Percentiles rank a stretch among this genome's conserved stretches.
Conservation (phyloP, 768 basidiomycete genomes). For the Mycena chlorophos region DNA sequence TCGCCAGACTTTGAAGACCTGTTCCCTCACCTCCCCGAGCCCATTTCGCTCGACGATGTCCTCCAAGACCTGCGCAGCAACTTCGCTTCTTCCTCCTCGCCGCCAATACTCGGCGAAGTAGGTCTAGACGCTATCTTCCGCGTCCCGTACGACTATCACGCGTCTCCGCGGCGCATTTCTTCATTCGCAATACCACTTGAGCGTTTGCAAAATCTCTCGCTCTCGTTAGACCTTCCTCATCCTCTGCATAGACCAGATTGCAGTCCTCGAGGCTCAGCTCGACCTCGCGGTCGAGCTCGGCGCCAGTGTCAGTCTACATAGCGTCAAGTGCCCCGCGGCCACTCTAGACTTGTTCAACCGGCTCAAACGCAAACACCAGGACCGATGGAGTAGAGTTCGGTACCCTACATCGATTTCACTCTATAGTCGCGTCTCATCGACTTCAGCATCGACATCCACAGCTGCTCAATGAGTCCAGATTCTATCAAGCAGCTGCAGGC, state of each 20-base stretch:
- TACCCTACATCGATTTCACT: neutral
- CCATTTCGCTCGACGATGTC: slow-evolving; percentile 59
- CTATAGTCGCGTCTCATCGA: neutral
- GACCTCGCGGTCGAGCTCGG: slow-evolving; percentile 78
- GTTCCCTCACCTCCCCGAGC: slow-evolving; percentile 70
- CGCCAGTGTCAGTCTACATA: slow-evolving; percentile 84
- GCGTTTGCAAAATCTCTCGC: slow-evolving; percentile 30
- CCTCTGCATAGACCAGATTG: slow-evolving; percentile 55
- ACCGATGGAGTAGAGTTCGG: slow-evolving; percentile 55
- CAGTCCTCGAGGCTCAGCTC: slow-evolving; percentile 80
- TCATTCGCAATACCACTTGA: slow-evolving; percentile 75
- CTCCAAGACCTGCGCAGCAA: slow-evolving; percentile 59
- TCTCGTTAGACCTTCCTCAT: neutral
- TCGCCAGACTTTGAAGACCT: slow-evolving; percentile 53
- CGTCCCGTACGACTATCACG: slow-evolving; percentile 59
- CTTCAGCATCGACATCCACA: slow-evolving; percentile 81
- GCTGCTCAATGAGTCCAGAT: slow-evolving; percentile 81
- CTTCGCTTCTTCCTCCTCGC: slow-evolving; percentile 49
- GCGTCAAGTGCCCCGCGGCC: slow-evolving; percentile 72
- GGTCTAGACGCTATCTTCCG: slow-evolving; percentile 84
- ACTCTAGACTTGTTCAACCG: slow-evolving; percentile 65
- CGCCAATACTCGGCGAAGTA: slow-evolving; percentile 91
- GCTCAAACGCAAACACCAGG: slow-evolving; percentile 58
- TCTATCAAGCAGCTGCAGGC: slow-evolving; percentile 78
- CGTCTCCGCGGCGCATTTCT: slow-evolving; percentile 58